phyloP scores from a whole-genome alignment of 2,329 filamentous ascomycete genomes.

The Colletotrichum tropicicola region DNA sequence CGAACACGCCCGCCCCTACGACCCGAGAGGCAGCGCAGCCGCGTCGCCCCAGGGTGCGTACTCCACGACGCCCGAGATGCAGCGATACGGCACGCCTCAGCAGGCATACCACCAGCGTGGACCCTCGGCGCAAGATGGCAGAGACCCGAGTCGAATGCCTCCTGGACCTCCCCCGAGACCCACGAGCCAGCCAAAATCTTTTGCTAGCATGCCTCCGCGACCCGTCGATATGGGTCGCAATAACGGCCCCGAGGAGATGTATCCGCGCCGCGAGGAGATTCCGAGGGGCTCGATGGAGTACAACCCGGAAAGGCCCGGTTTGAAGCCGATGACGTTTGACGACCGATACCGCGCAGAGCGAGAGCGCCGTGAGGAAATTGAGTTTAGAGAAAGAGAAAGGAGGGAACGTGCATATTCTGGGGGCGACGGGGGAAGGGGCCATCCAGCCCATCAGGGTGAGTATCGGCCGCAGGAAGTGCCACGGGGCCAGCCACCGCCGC shows the following conservation, averaged over 20 bases:
- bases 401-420: slow-evolving; percentile 59
- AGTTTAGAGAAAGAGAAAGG: slow-evolving; percentile 52
- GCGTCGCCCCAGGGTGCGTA: slow-evolving; percentile 61
- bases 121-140: slow-evolving; percentile 57
- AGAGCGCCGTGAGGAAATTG: slow-evolving; percentile 55
- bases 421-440: slow-evolving; percentile 54
- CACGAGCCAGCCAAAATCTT: slow-evolving; percentile 62
- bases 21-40: slow-evolving; percentile 52
- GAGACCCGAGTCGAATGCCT: slow-evolving; percentile 46
- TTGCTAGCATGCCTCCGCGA: slow-evolving; percentile 52
- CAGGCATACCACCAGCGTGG: slow-evolving; percentile 58
- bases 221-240: slow-evolving; percentile 56
- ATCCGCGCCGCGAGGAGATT: slow-evolving; percentile 59
- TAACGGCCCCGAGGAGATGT: slow-evolving; percentile 50
- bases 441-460: slow-evolving; percentile 54
- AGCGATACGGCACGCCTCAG: slow-evolving; percentile 68
- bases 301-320: slow-evolving; percentile 58
- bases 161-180: slow-evolving; percentile 54
- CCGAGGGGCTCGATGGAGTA: slow-evolving; percentile 53
- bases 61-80: slow-evolving; percentile 65
- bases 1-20: slow-evolving; percentile 70
- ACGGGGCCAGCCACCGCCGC: slow-evolving; percentile 44
- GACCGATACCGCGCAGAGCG: slow-evolving; percentile 61
- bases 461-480: slow-evolving; percentile 50
- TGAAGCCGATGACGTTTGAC: slow-evolving; percentile 58